phyloP scores from a whole-genome alignment of 176 grass and related monocot species.

The Phoenix dactylifera region DNA sequence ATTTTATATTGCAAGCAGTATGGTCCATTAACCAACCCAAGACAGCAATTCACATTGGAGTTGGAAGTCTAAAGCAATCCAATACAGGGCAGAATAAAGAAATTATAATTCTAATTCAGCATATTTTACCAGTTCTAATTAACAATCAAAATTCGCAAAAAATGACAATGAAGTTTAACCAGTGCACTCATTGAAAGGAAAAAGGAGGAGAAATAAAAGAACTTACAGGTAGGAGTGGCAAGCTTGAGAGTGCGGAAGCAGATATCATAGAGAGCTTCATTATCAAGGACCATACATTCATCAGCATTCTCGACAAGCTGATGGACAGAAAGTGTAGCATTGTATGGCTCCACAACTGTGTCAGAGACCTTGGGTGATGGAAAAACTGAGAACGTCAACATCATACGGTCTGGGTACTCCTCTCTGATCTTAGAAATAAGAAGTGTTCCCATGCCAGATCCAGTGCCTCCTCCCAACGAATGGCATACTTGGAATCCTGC shows the following conservation, averaged over 20 bases:
- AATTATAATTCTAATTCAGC: no score
- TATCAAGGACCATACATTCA: constrained; percentile 95
- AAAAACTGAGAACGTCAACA: constrained; percentile 94
- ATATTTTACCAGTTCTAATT: no score
- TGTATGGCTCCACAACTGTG: constrained; percentile 89
- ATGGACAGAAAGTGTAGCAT: constrained; percentile 88
- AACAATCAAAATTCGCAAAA: no score
- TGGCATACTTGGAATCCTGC: constrained; percentile 94
- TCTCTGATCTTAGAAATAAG: constrained; percentile 95
- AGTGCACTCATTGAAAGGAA: neutral
- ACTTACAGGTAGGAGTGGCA: constrained; percentile 74
- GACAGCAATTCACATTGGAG: no score
- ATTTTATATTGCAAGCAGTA: no score
- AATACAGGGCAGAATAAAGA: no score
- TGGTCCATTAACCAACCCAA: no score
- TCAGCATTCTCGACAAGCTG: constrained; percentile 93
- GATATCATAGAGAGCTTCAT: constrained; percentile 85
- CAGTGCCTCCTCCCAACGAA: constrained; percentile 93
- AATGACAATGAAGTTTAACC: no score
- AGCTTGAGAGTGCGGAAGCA: constrained; percentile 96
- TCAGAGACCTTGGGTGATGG: constrained; percentile 96
- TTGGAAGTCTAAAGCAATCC: no score
- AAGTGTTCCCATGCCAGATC: constrained; percentile 92
- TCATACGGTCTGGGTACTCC: constrained; percentile 89
- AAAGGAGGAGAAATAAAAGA: neutral